Percentiles rank a stretch among this genome's conserved stretches.
Conservation (phyloP, 1,139 yeast species). For the Zygosaccharomyces sapae region DNA sequence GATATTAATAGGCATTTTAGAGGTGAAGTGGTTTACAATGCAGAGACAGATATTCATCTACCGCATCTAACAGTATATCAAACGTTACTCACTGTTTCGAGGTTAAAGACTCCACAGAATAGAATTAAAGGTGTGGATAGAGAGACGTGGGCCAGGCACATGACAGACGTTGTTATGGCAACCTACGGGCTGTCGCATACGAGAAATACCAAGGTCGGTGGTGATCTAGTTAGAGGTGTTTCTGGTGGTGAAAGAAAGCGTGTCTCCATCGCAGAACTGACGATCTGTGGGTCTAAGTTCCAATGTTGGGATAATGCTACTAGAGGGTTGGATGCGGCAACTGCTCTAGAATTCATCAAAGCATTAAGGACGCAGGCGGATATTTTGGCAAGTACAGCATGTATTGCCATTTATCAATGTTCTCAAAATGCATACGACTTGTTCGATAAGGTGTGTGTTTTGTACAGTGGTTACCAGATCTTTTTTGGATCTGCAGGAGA, state of each 20-base stretch:
- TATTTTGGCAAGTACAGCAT: constrained; percentile 53
- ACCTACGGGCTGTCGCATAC: constrained; percentile 69
- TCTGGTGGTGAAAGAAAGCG: constrained; percentile 84
- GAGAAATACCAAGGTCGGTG: constrained; percentile 62
- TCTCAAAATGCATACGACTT: constrained; percentile 72
- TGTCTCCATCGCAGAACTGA: constrained; percentile 69
- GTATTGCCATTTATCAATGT: constrained; percentile 79
- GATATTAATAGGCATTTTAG: constrained; percentile 52
- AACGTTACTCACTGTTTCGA: constrained; percentile 62
- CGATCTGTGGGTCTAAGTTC: constrained; percentile 54
- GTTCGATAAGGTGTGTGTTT: constrained; percentile 68
- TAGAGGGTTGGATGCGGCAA: constrained; percentile 72
- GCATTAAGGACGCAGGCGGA: constrained; percentile 63
- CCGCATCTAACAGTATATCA: constrained; percentile 71
- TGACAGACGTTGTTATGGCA: constrained; percentile 68
- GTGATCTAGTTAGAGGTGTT: constrained; percentile 67
- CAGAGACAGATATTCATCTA: constrained; percentile 68
- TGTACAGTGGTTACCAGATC: constrained; percentile 76
- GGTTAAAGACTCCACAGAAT: constrained; percentile 61
- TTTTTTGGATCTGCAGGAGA: constrained; percentile 58
- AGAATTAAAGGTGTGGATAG: constrained; percentile 57
- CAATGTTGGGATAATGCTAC: constrained; percentile 76
- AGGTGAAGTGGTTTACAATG: constrained; percentile 70
- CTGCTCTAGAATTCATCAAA: constrained; percentile 68
- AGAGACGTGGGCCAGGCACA: constrained; percentile 55